Evolutionary conservation across 768 basidiomycete species (phyloP).

Genomic region (Mycena polygramma): DNA sequence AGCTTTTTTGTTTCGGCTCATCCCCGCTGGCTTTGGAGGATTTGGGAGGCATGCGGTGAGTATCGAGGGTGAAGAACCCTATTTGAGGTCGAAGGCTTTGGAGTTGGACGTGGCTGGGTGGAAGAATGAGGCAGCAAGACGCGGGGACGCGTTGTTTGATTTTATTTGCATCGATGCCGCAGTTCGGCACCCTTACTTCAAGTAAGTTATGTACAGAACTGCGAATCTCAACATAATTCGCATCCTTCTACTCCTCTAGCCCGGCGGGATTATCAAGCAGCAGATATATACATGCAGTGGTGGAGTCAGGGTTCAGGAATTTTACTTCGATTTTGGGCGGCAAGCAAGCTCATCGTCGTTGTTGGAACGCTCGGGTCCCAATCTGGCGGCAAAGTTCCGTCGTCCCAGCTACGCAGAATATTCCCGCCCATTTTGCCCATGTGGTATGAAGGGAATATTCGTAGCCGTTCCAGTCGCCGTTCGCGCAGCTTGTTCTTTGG

Average conservation of each 20-base stretch:
- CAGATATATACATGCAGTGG: not conserved
- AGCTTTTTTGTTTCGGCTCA: slow-evolving; percentile 74
- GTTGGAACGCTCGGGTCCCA: slow-evolving; percentile 58
- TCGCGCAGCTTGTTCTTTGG: slow-evolving; percentile 98
- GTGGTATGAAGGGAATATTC: slow-evolving; percentile 86
- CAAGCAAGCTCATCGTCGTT: slow-evolving; percentile 52
- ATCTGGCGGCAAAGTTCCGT: slow-evolving; percentile 73
- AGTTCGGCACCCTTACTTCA: too few species aligned
- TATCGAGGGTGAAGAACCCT: not conserved
- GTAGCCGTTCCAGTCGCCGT: slow-evolving; percentile 86
- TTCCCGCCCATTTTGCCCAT: slow-evolving; percentile 85
- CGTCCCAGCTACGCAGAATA: slow-evolving; percentile 86
- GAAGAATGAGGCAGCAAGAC: not conserved
- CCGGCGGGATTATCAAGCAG: too few species aligned
- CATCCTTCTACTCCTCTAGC: too few species aligned
- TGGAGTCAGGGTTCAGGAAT: not conserved
- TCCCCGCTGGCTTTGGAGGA: slow-evolving; percentile 11
- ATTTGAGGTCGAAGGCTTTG: too few species aligned
- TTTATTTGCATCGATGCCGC: not conserved
- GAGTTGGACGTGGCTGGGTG: too few species aligned
- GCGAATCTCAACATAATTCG: too few species aligned
- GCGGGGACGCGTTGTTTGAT: slow-evolving; percentile 18
- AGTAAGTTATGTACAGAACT: too few species aligned
- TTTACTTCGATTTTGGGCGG: not conserved
- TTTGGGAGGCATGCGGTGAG: slow-evolving; percentile 30